Evolutionary conservation across 768 basidiomycete genomes (phyloP).

Genomic region (Tulasnella sp.): DNA sequence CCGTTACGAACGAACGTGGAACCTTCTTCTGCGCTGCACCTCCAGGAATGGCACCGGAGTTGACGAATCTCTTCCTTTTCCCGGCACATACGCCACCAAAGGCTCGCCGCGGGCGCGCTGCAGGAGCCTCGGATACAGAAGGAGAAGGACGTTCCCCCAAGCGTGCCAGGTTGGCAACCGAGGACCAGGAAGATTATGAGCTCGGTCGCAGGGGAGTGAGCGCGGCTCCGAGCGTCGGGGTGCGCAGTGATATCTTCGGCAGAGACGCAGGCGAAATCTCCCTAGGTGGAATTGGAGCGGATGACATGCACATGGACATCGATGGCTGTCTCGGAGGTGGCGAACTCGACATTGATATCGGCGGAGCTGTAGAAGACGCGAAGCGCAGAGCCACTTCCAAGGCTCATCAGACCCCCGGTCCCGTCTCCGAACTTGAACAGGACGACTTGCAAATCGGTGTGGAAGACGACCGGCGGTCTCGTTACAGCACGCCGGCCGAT

Average conservation of each 20-base stretch:
- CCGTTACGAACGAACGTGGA: slow-evolving; percentile 64
- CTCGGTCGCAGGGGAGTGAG: slow-evolving; percentile 61
- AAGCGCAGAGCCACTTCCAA: slow-evolving; percentile 25
- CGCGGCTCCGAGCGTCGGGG: slow-evolving; percentile 51
- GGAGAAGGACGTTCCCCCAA: slow-evolving; percentile 48
- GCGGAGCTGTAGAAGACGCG: slow-evolving; percentile 36
- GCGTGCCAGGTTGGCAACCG: slow-evolving; percentile 48
- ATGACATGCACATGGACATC: slow-evolving; percentile 71
- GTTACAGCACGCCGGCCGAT: slow-evolving; percentile 62
- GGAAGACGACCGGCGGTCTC: slow-evolving; percentile 28
- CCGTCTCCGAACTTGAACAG: slow-evolving; percentile 32
- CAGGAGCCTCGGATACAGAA: slow-evolving; percentile 53
- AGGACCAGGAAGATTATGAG: slow-evolving; percentile 65
- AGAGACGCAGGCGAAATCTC: slow-evolving; percentile 52
- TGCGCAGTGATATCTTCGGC: slow-evolving; percentile 56
- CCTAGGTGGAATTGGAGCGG: slow-evolving; percentile 39
- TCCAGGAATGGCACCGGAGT: slow-evolving; percentile 74
- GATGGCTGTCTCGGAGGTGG: slow-evolving; percentile 41
- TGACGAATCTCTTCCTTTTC: slow-evolving; percentile 79
- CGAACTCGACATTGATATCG: slow-evolving; percentile 38
- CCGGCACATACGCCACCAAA: slow-evolving; percentile 49
- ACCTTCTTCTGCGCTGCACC: slow-evolving; percentile 78
- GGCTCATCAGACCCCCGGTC: background rate
- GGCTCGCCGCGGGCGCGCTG: slow-evolving; percentile 57
- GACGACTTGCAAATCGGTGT: slow-evolving; percentile 30